Evolutionary conservation across 345 rosid genomes (phyloP).

Genomic region (Arabidopsis suecica): DNA sequence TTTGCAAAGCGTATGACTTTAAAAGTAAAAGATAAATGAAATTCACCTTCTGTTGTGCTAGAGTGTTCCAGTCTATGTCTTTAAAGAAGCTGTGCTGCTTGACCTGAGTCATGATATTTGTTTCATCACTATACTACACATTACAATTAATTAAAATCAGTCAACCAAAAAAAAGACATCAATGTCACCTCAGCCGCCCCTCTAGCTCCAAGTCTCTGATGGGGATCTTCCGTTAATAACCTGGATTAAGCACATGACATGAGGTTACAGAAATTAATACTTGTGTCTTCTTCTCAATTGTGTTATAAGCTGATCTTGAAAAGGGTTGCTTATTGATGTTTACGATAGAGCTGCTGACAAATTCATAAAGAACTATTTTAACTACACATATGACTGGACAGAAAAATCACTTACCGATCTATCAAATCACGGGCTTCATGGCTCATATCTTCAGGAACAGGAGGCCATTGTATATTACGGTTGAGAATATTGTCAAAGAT

Average conservation of each 20-base stretch:
- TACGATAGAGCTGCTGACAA: neutral
- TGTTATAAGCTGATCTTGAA: constrained; percentile 18
- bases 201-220: constrained; percentile 88
- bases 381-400: neutral
- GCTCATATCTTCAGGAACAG: constrained; percentile 81
- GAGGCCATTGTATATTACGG: constrained; percentile 92
- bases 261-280: neutral
- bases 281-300: neutral
- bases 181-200: constrained; percentile 88
- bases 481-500: constrained; percentile 95
- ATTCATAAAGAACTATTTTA: neutral
- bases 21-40: constrained; percentile 25
- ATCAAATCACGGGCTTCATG: constrained; percentile 79
- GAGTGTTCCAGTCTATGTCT: constrained; percentile 91
- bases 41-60: constrained; percentile 82
- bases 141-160: neutral
- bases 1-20: constrained; percentile 15
- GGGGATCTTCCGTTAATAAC: constrained; percentile 87
- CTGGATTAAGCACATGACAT: constrained; percentile 49
- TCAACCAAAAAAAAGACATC: constrained; percentile 28
- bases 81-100: constrained; percentile 87
- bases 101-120: constrained; percentile 58
- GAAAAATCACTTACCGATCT: constrained; percentile 60
- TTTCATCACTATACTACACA: constrained; percentile 17
- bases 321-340: constrained; percentile 9